A percentile compares a stretch with the other conserved stretches of the same genome.
phyloP scores from a whole-genome alignment of 805 yeast genomes.

The Teunomyces panamensis region DNA sequence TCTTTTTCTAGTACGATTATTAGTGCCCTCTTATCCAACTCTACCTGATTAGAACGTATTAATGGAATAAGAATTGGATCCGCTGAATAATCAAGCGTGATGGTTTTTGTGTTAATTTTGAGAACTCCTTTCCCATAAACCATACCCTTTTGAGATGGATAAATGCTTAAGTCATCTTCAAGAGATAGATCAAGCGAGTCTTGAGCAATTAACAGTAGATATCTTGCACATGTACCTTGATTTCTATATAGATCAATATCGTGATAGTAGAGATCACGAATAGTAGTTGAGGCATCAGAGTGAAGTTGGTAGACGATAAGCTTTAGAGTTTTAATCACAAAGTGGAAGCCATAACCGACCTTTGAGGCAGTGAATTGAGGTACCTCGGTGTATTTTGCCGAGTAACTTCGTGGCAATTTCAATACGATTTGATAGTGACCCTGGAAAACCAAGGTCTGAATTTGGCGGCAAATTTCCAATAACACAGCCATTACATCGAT shows the following conservation, averaged over 20 bases:
- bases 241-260: slow-evolving; percentile 49
- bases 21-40: background rate
- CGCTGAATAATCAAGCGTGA: slow-evolving; percentile 1
- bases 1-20: slow-evolving; percentile 37
- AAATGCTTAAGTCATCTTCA: slow-evolving; percentile 37
- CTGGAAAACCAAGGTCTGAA: background rate
- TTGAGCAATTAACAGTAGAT: slow-evolving; percentile 36
- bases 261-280: slow-evolving; percentile 57
- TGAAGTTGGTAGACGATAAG: slow-evolving; percentile 3
- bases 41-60: slow-evolving; percentile 5
- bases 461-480: slow-evolving; percentile 3
- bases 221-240: slow-evolving; percentile 36
- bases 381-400: background rate
- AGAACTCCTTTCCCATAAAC: slow-evolving; percentile 35
- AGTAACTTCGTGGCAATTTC: background rate
- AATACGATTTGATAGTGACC: background rate
- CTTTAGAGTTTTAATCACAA: slow-evolving; percentile 6
- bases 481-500: background rate
- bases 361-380: background rate
- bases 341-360: background rate
- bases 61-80: slow-evolving; percentile 28
- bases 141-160: slow-evolving; percentile 57
- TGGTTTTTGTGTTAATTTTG: background rate
- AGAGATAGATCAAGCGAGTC: slow-evolving; percentile 36
- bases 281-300: slow-evolving; percentile 29